These are phyloP conservation scores for Trypanosoma lewisi DNA, from an alignment of 208 protist genomes.

Conservation along the genomic window DNA sequence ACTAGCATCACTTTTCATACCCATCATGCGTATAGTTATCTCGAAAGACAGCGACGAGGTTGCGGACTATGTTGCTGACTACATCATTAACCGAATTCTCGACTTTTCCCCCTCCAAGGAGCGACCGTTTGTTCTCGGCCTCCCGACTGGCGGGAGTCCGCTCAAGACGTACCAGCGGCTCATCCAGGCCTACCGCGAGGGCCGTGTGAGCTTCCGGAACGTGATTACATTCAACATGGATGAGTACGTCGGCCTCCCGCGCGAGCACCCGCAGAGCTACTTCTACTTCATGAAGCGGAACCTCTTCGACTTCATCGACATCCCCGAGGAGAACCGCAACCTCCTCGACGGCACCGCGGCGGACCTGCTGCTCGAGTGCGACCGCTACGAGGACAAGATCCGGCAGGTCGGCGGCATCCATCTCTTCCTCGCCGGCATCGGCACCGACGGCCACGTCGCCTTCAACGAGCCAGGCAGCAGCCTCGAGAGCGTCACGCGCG, in stretches of 20 bases:
- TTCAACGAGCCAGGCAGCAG: slow-evolving; percentile 96
- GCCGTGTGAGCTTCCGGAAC: slow-evolving; percentile 89
- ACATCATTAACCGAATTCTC: slow-evolving; percentile 88
- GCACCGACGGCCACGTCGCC: slow-evolving; percentile 93
- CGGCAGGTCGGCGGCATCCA: slow-evolving; percentile 86
- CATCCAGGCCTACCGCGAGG: slow-evolving; percentile 79
- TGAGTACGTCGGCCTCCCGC: slow-evolving; percentile 91
- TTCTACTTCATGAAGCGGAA: slow-evolving; percentile 96
- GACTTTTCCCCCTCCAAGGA: slow-evolving; percentile 75
- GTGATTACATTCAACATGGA: slow-evolving; percentile 97
- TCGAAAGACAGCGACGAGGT: slow-evolving; percentile 60
- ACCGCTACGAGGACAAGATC: slow-evolving; percentile 93
- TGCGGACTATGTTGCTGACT: slow-evolving; percentile 71
- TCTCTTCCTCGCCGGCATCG: slow-evolving; percentile 94
- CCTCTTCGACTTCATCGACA: slow-evolving; percentile 95
- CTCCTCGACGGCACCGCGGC: slow-evolving; percentile 93
- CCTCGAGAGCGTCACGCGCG: slow-evolving; percentile 77
- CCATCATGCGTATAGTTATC: slow-evolving; percentile 91
- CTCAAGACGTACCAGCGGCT: slow-evolving; percentile 90
- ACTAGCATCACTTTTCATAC: background rate
- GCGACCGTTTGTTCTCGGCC: slow-evolving; percentile 90
- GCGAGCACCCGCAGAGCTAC: slow-evolving; percentile 93
- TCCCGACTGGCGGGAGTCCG: slow-evolving; percentile 91
- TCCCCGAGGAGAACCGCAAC: slow-evolving; percentile 86
- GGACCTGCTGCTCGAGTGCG: slow-evolving; percentile 88